phyloP scores from a whole-genome alignment of 257 asterid genomes.

The Solanum medicagineum region DNA sequence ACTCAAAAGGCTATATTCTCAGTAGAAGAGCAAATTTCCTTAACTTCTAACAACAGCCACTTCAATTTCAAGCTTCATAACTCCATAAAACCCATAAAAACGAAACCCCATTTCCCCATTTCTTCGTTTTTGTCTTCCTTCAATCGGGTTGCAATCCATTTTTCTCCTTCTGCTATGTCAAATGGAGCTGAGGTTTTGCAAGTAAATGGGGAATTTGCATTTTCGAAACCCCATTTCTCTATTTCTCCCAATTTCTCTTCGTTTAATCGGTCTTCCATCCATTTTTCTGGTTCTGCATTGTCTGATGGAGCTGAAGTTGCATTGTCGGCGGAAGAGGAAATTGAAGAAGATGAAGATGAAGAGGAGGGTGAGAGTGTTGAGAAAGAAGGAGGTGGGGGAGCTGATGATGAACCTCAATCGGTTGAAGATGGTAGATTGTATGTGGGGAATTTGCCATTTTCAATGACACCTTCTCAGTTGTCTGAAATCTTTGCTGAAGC shows the following conservation, averaged over 20 bases:
- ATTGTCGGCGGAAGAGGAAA: slow-evolving; percentile 6
- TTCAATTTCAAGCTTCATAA: slow-evolving; percentile 17
- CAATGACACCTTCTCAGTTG: slow-evolving; percentile 63
- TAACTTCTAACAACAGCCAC: not conserved
- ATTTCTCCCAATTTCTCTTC: slow-evolving; percentile 2
- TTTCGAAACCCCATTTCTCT: slow-evolving; percentile 11
- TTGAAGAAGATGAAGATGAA: slow-evolving; percentile 15
- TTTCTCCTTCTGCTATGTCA: slow-evolving; percentile 22
- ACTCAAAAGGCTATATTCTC: not conserved
- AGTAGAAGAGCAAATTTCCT: slow-evolving; percentile 5
- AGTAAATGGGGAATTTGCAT: slow-evolving; percentile 1
- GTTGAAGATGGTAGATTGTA: slow-evolving; percentile 57
- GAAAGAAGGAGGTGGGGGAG: slow-evolving; percentile 13
- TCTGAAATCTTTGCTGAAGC: slow-evolving; percentile 77
- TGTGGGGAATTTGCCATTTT: slow-evolving; percentile 84
- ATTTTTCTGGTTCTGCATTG: slow-evolving; percentile 21
- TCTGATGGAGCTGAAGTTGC: slow-evolving; percentile 21
- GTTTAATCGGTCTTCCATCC: not conserved
- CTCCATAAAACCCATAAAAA: not conserved
- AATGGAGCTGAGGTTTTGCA: slow-evolving; percentile 20
- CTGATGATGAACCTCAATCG: slow-evolving; percentile 14
- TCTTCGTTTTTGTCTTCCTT: not conserved
- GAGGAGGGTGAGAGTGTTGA: not conserved
- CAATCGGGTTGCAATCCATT: slow-evolving; percentile 1
- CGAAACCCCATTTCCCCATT: slow-evolving; percentile 15